phyloP scores from a whole-genome alignment of 2,329 filamentous ascomycete genomes.

The Fusarium sp. region DNA sequence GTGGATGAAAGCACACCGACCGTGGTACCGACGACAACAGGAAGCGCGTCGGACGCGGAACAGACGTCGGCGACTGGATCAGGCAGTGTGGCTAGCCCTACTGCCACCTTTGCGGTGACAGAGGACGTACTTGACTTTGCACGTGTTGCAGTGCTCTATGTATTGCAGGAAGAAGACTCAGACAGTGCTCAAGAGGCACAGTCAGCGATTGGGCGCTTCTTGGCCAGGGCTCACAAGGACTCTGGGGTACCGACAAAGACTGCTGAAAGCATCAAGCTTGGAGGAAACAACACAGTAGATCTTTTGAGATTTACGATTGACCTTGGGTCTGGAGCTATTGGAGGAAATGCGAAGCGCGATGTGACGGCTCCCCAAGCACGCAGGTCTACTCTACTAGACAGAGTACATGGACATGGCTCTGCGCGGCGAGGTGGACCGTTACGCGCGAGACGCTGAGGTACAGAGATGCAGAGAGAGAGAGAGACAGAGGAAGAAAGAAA shows the following conservation, averaged over 20 bases:
- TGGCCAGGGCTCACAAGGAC: constrained; percentile 51
- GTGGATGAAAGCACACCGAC: constrained; percentile 37
- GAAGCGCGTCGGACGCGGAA: constrained; percentile 9
- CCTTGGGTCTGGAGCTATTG: constrained; percentile 45
- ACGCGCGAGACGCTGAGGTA: constrained; percentile 1
- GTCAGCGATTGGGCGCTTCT: constrained; percentile 61
- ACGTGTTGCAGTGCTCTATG: constrained; percentile 66
- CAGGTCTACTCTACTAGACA: background rate
- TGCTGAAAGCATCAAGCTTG: constrained; percentile 54
- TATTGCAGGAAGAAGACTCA: constrained; percentile 64
- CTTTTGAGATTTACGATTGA: constrained; percentile 58
- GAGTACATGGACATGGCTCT: background rate
- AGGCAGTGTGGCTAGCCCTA: constrained; percentile 11
- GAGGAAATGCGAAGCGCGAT: constrained; percentile 39
- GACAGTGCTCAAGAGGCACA: constrained; percentile 63
- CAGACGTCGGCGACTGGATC: constrained; percentile 29
- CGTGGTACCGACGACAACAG: constrained; percentile 20
- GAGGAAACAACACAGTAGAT: constrained; percentile 58
- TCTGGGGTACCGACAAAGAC: constrained; percentile 47
- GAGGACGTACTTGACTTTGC: constrained; percentile 69
- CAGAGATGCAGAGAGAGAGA: background rate
- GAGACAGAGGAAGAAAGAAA: background rate
- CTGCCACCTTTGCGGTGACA: constrained; percentile 56
- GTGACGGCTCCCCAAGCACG: constrained; percentile 3
- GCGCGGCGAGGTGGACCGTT: constrained; percentile 22